Evolutionary conservation across 2,329 filamentous ascomycete species (phyloP), one percentile per base, ranked within the genome.

Genomic region (Corinectria fuckeliana): DNA sequence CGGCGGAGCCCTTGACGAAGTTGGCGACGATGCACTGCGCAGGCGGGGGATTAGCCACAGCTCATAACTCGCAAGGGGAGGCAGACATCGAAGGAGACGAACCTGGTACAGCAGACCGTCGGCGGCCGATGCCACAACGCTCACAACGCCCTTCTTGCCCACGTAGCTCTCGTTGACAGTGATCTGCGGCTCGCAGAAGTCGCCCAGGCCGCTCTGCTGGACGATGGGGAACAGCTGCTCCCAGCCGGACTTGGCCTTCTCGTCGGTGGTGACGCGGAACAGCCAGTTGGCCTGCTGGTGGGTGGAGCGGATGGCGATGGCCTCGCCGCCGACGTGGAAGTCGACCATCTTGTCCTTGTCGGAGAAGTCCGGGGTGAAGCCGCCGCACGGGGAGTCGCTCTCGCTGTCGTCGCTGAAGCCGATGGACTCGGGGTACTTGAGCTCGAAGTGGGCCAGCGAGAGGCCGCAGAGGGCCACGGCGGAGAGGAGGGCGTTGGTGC

Each of bases 71-170:
- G 32, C 10, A 9, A 16, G 8, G 10, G 13, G 11, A 7, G 25
- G 4, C 5, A 16, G 8, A 11, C 20, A 14, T 44, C 1, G n/a
- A 9, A 9, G 21, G 39, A 48, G 57, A 49, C 76, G 52, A 72
- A 87, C 85, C 77, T 85, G 81, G 69, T 81, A 88, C 5, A 88
- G 73, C 14, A 83, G 61, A 3, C 86, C 86, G 60, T 89, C 86
- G 0, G 79, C 75, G 0, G 81, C 85, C 18, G 81, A 76, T 20
- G 78, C 79, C 0, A 84, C 80, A 26, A 88, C 72, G 41, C 81
- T 74, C 4, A 89, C 68, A 14, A 88, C 75, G 16, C 85, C 86
- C 72, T 82, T 82, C 69, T 82, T 77, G 34, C 85, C 86, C 2
- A 77, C 79, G 67, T 78, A 86, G n/a, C 75, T 76, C 23, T 75